phyloP scores from a whole-genome alignment of 2,329 filamentous ascomycete genomes.

The Fusarium pseudonygamai region DNA sequence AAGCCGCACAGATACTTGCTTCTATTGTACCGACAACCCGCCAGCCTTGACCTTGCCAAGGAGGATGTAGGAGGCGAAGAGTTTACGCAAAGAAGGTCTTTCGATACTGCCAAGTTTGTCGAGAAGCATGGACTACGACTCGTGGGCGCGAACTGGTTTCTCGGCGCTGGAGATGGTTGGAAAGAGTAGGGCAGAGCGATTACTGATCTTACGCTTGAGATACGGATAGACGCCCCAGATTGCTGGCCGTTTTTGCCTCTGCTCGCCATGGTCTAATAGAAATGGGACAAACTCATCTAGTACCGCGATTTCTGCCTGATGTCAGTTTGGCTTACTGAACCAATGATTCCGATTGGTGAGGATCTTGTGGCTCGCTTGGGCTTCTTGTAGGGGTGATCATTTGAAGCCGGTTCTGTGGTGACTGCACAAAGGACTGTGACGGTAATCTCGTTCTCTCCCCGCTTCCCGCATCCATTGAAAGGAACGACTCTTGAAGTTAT shows the following conservation, averaged over 20 bases:
- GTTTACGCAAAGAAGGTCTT: conserved; percentile 56
- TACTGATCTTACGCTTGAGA: neutral
- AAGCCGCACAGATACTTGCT: conserved; percentile 60
- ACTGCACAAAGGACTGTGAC: neutral
- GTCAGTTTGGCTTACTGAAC: neutral
- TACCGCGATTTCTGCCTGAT: no score
- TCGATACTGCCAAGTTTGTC: conserved; percentile 52
- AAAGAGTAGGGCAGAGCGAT: conserved; percentile 26
- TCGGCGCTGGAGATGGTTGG: conserved; percentile 57
- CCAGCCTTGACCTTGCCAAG: conserved; percentile 47
- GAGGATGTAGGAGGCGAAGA: conserved; percentile 59
- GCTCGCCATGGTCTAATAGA: no score
- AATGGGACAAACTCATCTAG: neutral
- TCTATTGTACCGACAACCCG: conserved; percentile 55
- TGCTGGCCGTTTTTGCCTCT: neutral
- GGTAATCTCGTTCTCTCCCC: neutral
- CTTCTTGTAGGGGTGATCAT: neutral
- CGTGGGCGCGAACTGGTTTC: conserved; percentile 58
- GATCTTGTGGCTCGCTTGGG: neutral
- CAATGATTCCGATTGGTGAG: neutral
- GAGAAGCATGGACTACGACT: conserved; percentile 51
- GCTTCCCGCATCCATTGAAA: neutral
- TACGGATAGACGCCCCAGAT: neutral
- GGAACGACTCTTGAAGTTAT: neutral
- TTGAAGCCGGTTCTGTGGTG: neutral